Evolutionary conservation across 768 basidiomycete genomes (phyloP).

Genomic region (Tremella fuciformis): DNA sequence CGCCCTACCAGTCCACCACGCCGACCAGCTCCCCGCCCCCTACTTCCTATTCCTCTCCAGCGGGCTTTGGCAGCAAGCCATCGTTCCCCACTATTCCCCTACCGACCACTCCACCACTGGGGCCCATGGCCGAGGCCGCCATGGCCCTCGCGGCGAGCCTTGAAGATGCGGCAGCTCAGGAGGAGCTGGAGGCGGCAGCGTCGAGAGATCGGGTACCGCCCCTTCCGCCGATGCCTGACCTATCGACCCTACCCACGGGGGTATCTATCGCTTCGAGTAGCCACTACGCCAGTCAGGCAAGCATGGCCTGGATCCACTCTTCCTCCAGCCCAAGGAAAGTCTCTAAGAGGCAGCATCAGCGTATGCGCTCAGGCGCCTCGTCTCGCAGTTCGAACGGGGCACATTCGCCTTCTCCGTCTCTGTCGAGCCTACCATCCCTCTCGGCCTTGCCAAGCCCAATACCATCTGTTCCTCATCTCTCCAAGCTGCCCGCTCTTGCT

Average conservation of each 20-base stretch:
- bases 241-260: neutral
- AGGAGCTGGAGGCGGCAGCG: no score
- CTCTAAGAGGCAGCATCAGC: no score
- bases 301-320: neutral
- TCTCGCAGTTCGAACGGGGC: neutral
- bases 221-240: no score
- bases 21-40: no score
- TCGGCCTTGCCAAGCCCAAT: neutral
- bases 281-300: neutral
- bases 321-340: neutral
- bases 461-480: neutral
- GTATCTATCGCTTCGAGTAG: constrained; percentile 12
- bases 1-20: no score
- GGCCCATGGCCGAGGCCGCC: no score
- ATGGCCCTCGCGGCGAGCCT: no score
- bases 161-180: no score
- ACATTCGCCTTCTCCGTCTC: neutral
- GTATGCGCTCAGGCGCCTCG: neutral
- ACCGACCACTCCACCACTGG: neutral
- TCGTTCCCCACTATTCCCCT: neutral
- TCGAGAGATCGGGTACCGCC: no score
- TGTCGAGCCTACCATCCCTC: neutral
- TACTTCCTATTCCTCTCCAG: no score
- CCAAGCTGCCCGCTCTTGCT: neutral
- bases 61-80: no score